Conservation (phyloP, 75 land plant genomes). For the Sequoiadendron giganteum region DNA sequence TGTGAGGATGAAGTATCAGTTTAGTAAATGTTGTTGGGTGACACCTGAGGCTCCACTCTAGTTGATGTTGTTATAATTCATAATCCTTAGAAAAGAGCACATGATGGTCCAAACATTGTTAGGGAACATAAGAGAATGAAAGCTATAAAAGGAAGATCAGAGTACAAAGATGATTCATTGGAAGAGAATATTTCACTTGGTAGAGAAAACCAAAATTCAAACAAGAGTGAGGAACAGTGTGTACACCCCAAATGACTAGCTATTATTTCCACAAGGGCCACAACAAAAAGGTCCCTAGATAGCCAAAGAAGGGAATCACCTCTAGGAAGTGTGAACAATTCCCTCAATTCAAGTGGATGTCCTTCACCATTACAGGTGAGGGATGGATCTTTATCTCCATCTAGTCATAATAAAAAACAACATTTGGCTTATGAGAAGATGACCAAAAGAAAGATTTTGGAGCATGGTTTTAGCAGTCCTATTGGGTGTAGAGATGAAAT, state of each 20-base stretch:
- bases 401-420: not conserved
- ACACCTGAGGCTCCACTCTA: not conserved
- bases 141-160: not conserved
- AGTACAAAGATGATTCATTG: not conserved
- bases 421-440: not conserved
- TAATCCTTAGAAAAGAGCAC: not conserved
- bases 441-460: conserved; percentile 2
- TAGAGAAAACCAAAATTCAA: not conserved
- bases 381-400: not conserved
- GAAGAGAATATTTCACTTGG: conserved; percentile 7
- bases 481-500: not conserved
- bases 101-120: conserved; percentile 1
- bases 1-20: conserved; percentile 2
- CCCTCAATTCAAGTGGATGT: conserved; percentile 5
- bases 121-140: conserved; percentile 4
- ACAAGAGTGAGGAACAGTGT: not conserved
- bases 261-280: not conserved
- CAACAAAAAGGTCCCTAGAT: not conserved
- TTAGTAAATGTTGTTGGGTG: not conserved
- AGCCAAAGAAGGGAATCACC: conserved; percentile 4
- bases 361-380: not conserved
- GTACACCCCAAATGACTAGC: not conserved
- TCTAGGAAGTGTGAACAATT: not conserved
- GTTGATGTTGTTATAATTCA: not conserved
- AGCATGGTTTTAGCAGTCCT: not conserved